Evolutionary conservation across 139 green algal genomes (phyloP), one percentile per base, ranked within the genome.

Genomic region (Microglena sp.): DNA sequence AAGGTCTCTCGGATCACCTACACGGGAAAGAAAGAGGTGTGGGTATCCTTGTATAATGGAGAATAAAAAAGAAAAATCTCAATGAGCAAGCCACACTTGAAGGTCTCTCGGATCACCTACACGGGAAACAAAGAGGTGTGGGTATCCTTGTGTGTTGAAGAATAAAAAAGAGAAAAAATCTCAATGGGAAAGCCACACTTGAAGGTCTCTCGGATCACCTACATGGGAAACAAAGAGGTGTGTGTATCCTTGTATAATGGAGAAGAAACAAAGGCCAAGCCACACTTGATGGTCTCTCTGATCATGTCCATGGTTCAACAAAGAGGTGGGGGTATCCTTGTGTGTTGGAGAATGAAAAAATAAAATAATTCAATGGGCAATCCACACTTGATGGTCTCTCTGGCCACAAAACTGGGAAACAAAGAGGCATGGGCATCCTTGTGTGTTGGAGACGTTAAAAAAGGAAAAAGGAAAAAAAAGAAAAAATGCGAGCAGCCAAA

Each of bases 161-260:
- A 8, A 33, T 2, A 33, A 33, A 22, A n/a, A n/a, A n/a, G n/a
- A n/a, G n/a, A 31, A 50, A 43, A 6, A 5, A 36, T n/a, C 68
- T 85, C 79, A 3, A 85, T 64, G 5, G 79, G 79, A 40, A 83
- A 46, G 3, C 5, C 62, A 55, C 72, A 77, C 5, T 61, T 32
- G 26, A 72, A 65, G 18, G 62, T n/a, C 29, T 69, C 45, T 2
- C 79, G 64, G 5, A 85, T 64, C 15, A 85, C 63, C 32, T 78
- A 43, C 5, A 68, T n/a, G 18, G 18, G 59, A 6, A 30, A 22
- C 46, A 28, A 28, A 32, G 40, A 68, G 2, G 3, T 1, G 1
- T 43, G n/a, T 4, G 1, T 22, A 60, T 11, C 43, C 4, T 43
- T 36, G 1, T 2, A 5, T 2, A 1, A 36, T 45, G 27, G 24